Evolutionary conservation across 192 early-diverging fungal species (phyloP).

Genomic region (Entomortierella beljakovae): DNA sequence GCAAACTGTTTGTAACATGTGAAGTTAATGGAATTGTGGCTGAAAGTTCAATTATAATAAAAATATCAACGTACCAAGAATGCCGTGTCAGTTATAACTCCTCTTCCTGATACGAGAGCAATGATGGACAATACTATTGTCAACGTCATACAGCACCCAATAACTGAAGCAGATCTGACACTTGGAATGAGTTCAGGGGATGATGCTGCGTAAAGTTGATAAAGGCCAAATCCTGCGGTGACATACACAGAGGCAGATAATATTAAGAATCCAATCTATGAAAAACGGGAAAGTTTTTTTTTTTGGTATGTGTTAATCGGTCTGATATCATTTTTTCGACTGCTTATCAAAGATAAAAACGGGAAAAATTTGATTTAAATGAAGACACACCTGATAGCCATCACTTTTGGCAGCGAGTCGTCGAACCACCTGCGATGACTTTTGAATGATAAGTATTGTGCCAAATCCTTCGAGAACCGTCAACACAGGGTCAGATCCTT

Average conservation of each 20-base stretch:
- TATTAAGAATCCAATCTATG: slow-evolving; percentile 46
- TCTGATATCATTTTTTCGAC: not conserved
- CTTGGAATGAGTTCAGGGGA: slow-evolving; percentile 45
- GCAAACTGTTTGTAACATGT: slow-evolving; percentile 27
- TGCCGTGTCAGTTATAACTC: slow-evolving; percentile 49
- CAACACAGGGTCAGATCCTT: slow-evolving; percentile 43
- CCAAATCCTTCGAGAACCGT: slow-evolving; percentile 50
- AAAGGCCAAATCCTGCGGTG: slow-evolving; percentile 40
- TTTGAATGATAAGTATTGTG: slow-evolving; percentile 49
- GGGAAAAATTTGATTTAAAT: not conserved
- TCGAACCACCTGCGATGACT: slow-evolving; percentile 43
- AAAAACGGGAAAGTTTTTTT: not conserved
- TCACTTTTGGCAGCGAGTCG: slow-evolving; percentile 39
- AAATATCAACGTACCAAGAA: slow-evolving; percentile 30
- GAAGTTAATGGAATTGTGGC: not conserved
- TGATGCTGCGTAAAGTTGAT: slow-evolving; percentile 46
- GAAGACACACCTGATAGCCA: slow-evolving; percentile 43
- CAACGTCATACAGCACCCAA: slow-evolving; percentile 52
- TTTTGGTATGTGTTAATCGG: not conserved
- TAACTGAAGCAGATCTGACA: slow-evolving; percentile 48
- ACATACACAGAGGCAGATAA: slow-evolving; percentile 48
- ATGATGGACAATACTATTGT: slow-evolving; percentile 47
- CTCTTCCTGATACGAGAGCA: slow-evolving; percentile 41
- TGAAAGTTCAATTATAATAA: not conserved
- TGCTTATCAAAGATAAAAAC: not conserved